phyloP scores from a whole-genome alignment of 108 stramenopile genomes.

The Ochromonas danica region DNA sequence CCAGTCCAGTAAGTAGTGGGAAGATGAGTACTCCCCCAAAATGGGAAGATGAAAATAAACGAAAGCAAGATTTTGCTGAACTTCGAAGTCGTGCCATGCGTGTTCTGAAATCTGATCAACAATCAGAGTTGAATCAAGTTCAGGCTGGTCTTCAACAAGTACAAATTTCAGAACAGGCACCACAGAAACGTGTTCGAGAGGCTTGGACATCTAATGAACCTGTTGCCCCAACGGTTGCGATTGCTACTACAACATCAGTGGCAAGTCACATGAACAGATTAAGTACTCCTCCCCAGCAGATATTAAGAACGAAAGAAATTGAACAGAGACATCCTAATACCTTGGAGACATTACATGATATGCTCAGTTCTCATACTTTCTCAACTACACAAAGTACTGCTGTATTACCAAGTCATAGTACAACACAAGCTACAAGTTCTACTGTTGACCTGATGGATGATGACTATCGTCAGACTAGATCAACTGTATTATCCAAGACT shows the following conservation, averaged over 20 bases:
- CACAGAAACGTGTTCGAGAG: not conserved
- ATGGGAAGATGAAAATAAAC: not conserved
- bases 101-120: not conserved
- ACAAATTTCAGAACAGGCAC: not conserved
- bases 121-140: not conserved
- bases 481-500: too few species aligned
- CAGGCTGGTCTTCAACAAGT: not conserved
- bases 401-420: too few species aligned
- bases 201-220: not conserved
- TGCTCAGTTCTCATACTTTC: too few species aligned
- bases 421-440: too few species aligned
- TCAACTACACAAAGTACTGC: too few species aligned
- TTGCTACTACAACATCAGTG: too few species aligned
- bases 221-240: too few species aligned
- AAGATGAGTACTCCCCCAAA: too few species aligned
- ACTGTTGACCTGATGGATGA: too few species aligned
- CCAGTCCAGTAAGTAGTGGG: not conserved
- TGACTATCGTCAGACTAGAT: too few species aligned
- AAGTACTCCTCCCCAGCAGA: not conserved
- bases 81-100: too few species aligned
- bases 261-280: too few species aligned
- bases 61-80: not conserved
- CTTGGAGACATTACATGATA: conserved; percentile 8
- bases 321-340: not conserved
- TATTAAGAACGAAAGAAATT: not conserved